These are phyloP conservation scores for Auriculariales sp. DNA, from an alignment of 768 basidiomycete genomes.

Conservation along the genomic window DNA sequence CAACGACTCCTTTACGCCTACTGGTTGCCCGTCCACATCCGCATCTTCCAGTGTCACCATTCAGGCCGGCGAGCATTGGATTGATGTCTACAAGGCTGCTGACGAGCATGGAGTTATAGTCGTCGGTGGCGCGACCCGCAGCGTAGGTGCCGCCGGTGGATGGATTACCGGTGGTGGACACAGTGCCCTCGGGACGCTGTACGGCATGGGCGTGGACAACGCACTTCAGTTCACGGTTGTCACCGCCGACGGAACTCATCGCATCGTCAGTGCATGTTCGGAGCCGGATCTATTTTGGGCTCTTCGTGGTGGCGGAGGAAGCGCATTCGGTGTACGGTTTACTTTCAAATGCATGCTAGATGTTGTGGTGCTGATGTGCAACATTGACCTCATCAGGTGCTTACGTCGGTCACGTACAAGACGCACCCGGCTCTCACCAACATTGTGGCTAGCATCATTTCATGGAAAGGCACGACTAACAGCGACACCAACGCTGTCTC, in stretches of 20 bases:
- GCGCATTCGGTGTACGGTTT: slow-evolving; percentile 25
- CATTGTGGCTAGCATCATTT: slow-evolving; percentile 6
- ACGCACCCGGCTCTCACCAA: no score
- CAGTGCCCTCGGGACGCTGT: slow-evolving; percentile 12
- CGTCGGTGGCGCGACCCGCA: slow-evolving; percentile 16
- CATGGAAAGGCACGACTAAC: slow-evolving; percentile 19
- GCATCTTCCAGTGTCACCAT: no score
- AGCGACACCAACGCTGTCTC: slow-evolving; percentile 16
- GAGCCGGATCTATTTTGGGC: slow-evolving; percentile 14
- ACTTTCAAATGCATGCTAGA: no score
- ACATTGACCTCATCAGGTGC: no score
- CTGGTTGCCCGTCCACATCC: no score
- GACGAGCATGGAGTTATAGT: no score
- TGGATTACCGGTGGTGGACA: slow-evolving; percentile 20
- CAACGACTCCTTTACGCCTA: no score
- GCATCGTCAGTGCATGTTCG: slow-evolving; percentile 13
- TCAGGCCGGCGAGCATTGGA: no score
- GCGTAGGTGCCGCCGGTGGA: slow-evolving; percentile 17
- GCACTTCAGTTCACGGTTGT: slow-evolving; percentile 22
- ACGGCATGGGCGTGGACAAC: slow-evolving; percentile 33
- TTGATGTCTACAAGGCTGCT: no score
- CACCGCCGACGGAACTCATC: slow-evolving; percentile 16
- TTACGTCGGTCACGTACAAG: slow-evolving; percentile 29
- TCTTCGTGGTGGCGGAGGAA: slow-evolving; percentile 11
- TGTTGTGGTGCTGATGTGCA: no score